A percentile compares a stretch with the other conserved stretches of the same genome.
These are phyloP conservation scores for Pharus latifolius DNA, from an alignment of 176 grass and related monocot genomes.

Conservation along the genomic window DNA sequence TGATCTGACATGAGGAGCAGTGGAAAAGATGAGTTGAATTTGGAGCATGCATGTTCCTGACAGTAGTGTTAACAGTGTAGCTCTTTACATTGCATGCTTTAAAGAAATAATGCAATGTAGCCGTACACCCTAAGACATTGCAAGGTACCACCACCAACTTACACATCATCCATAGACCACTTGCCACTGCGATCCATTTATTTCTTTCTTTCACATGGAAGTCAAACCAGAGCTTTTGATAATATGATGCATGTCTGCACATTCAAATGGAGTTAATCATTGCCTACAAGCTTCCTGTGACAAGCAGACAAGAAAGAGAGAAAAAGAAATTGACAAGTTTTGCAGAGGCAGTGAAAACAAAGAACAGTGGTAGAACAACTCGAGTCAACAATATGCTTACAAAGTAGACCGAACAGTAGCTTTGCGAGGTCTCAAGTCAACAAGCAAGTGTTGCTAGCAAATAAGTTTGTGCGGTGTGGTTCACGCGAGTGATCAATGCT, in stretches of 20 bases:
- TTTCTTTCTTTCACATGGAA: neutral
- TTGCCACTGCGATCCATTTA: neutral
- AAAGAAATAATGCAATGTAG: neutral
- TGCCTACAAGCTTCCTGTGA: neutral
- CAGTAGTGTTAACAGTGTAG: neutral
- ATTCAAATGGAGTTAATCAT: conserved; percentile 22
- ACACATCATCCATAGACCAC: conserved; percentile 14
- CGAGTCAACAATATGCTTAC: neutral
- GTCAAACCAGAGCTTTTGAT: conserved; percentile 14
- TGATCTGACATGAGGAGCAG: neutral
- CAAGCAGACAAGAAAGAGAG: conserved; percentile 4
- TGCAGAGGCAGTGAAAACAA: neutral
- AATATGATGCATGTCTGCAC: neutral
- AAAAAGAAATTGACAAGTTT: neutral
- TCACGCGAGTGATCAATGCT: conserved; percentile 32
- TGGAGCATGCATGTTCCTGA: neutral
- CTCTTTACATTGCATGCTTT: neutral
- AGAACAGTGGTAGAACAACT: neutral
- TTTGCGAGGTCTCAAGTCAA: too few species aligned
- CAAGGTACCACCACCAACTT: neutral
- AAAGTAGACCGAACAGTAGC: too few species aligned
- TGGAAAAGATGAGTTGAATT: neutral
- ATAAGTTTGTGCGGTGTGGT: neutral
- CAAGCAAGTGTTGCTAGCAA: too few species aligned
- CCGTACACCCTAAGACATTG: neutral